phyloP scores from a whole-genome alignment of 257 asterid genomes.

The Penstemon eatonii region DNA sequence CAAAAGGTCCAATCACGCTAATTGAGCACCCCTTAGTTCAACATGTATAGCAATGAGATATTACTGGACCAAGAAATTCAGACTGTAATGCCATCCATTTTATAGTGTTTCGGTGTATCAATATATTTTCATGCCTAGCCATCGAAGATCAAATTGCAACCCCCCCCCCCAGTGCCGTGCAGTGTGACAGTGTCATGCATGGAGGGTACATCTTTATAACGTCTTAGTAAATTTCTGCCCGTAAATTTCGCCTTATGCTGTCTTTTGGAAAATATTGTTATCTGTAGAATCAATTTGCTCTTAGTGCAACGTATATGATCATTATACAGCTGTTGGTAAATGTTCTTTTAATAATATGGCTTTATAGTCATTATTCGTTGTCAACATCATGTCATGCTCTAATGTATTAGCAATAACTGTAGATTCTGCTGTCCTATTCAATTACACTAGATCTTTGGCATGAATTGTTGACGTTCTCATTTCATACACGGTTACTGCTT shows the following conservation, averaged over 20 bases:
- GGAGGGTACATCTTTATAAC: neutral
- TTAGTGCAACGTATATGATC: conserved; percentile 16
- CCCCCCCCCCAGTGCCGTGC: no score
- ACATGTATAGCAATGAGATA: neutral
- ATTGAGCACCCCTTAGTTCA: conserved; percentile 1
- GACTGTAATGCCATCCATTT: neutral
- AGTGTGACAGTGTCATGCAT: neutral
- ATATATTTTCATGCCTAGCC: neutral
- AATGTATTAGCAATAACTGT: neutral
- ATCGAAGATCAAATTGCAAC: no score
- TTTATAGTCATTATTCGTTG: neutral
- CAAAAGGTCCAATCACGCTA: neutral
- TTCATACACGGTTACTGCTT: neutral
- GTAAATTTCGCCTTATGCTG: neutral
- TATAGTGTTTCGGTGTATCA: conserved; percentile 4
- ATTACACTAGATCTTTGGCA: neutral
- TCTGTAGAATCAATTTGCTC: neutral
- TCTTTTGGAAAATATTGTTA: neutral
- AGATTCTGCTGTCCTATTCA: conserved; percentile 11
- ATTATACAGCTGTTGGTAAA: conserved; percentile 11
- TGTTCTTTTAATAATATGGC: neutral
- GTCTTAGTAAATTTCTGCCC: conserved; percentile 5
- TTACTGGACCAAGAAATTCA: neutral
- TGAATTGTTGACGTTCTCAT: neutral
- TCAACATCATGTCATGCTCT: conserved; percentile 1